Evolutionary conservation across 805 yeast genomes (phyloP).

Genomic region (Pichia californica): DNA sequence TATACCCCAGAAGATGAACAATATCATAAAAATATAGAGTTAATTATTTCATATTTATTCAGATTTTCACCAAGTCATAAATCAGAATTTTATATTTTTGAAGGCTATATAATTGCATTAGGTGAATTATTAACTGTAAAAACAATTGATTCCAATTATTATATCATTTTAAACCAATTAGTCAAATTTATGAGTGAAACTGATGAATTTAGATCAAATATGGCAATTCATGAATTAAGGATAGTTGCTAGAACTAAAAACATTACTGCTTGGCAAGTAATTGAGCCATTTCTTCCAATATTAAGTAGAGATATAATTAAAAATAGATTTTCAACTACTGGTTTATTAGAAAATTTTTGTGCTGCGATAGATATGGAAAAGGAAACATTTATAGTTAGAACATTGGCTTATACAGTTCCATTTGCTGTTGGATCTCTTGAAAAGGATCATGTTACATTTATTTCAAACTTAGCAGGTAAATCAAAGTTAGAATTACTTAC

Average conservation of each 20-base stretch:
- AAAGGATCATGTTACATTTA: constrained; percentile 53
- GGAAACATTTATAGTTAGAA: constrained; percentile 57
- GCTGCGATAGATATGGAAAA: constrained; percentile 58
- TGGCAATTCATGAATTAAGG: constrained; percentile 60
- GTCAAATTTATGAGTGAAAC: constrained; percentile 59
- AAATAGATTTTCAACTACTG: constrained; percentile 41
- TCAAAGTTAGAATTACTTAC: constrained; percentile 41
- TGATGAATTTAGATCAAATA: constrained; percentile 58
- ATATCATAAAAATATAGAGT: constrained; percentile 38
- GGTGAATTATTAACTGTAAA: constrained; percentile 57
- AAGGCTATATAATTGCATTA: constrained; percentile 55
- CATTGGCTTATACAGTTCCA: constrained; percentile 72
- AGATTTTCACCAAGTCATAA: constrained; percentile 32
- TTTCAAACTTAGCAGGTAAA: constrained; percentile 47
- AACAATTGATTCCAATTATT: constrained; percentile 56
- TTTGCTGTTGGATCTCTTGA: constrained; percentile 61
- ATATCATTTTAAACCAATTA: constrained; percentile 57
- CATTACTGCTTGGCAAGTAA: constrained; percentile 69
- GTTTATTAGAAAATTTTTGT: constrained; percentile 53
- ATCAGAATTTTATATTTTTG: constrained; percentile 38
- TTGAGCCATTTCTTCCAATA: constrained; percentile 74
- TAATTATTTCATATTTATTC: constrained; percentile 38
- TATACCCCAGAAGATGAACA: constrained; percentile 33
- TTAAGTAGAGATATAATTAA: constrained; percentile 60
- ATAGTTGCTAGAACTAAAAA: constrained; percentile 49